Base-by-base conservation (phyloP, 257 asterid species). In the Ballota nigra region DNA sequence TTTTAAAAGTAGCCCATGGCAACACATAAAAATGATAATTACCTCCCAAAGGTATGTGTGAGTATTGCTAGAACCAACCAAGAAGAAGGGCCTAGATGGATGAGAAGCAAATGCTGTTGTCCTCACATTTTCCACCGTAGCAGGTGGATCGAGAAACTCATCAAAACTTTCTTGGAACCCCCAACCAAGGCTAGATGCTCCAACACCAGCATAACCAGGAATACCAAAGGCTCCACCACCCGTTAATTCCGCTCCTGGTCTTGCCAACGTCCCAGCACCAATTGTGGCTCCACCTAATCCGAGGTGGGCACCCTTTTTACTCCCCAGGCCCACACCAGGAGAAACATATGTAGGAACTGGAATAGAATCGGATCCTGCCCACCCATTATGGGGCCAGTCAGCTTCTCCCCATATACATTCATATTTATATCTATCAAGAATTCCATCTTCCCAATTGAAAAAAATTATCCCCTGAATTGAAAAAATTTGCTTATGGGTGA, bases 31-130 rank as follows among this genome's bases (percentile, higher is more conserved):
- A 19, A 24, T 60, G 51, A 64, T 59, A 40, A 47, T 47, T 86
- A 91, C 98, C 98, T 94, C 95, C 99, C 99, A 94, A 53, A 94
- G 84, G 89, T 94, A 94, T 78, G 86, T 69, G 77, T 89, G 98
- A 28, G 98, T 89, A 71, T 91, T 91, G 86, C 92, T 83, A 45
- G 98, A 94, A 70, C 99, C 99, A 71, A 91, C 99, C 89, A 94
- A 84, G 82, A 94, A 94, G 75, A 91, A 84, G 66, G 98, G 92
- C 81, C 91, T 86, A 70, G 96, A 94, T 56, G 99, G 99, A 81
- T 94, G 98, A 75, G 88, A 65, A 29, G 96, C 86, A 72, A 94
- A 91, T 75, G 92, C 89, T 71, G 87, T 88, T 29, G 96, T 80
- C 82, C 81, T 85, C 66, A 94, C 89, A 83, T 83, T 91, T 62